Conservation (phyloP, 306 rosid genomes). For the Cicer chorassanicum region DNA sequence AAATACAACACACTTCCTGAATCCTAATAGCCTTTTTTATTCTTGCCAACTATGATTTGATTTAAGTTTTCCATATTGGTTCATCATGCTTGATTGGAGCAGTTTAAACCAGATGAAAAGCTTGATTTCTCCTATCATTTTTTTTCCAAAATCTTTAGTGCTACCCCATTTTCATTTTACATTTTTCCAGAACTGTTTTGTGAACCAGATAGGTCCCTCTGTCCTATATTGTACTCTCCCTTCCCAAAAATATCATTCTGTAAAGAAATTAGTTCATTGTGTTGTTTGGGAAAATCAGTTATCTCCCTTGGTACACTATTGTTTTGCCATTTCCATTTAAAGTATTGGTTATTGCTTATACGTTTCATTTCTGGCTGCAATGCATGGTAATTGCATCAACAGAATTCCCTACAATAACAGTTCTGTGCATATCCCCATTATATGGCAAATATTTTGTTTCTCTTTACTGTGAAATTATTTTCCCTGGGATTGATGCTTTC, state of each 20-base stretch:
- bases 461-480: conserved; percentile 25
- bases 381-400: conserved; percentile 24
- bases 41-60: neutral
- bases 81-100: conserved; percentile 35
- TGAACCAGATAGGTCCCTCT: conserved; percentile 10
- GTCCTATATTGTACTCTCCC: neutral
- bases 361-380: conserved; percentile 1
- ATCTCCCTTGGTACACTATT: conserved; percentile 16
- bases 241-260: neutral
- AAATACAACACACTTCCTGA: conserved; percentile 23
- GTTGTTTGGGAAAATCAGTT: conserved; percentile 11
- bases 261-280: conserved; percentile 9
- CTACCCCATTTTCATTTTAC: neutral
- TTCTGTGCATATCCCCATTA: conserved; percentile 17
- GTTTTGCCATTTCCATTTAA: conserved; percentile 20
- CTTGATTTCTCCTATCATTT: conserved; percentile 6
- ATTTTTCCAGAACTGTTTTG: neutral
- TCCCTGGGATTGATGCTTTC: conserved; percentile 26
- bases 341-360: neutral
- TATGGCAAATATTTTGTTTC: conserved; percentile 32
- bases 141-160: conserved; percentile 1
- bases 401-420: neutral
- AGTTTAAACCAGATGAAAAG: conserved; percentile 31
- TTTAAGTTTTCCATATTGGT: conserved; percentile 32
- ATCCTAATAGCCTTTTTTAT: conserved; percentile 19